phyloP scores from a whole-genome alignment of 805 yeast genomes.

The Blastobotrys mokoenaii region DNA sequence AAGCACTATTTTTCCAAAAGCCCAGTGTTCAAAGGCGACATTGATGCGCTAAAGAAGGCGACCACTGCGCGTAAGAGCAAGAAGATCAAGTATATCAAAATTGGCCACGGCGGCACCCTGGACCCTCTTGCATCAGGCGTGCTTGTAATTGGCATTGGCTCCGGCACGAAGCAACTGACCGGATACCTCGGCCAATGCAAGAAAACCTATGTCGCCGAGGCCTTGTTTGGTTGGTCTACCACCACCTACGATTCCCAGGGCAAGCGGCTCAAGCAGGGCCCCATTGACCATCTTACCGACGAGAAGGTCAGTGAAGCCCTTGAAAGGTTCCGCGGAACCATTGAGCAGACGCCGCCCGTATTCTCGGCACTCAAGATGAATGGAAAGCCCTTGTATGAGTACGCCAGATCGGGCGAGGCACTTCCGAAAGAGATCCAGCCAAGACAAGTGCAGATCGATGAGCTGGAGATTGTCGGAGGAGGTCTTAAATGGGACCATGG shows the following conservation, averaged over 20 bases:
- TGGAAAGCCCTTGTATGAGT: slow-evolving; percentile 89
- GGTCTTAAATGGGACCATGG: slow-evolving; percentile 48
- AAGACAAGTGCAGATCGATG: slow-evolving; percentile 56
- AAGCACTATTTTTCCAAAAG: slow-evolving; percentile 58
- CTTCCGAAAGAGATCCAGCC: slow-evolving; percentile 77
- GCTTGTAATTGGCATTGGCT: slow-evolving; percentile 78
- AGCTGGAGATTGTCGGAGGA: slow-evolving; percentile 45
- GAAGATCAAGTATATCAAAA: slow-evolving; percentile 62
- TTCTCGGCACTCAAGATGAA: slow-evolving; percentile 90
- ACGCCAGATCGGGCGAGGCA: slow-evolving; percentile 81
- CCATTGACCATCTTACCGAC: slow-evolving; percentile 46
- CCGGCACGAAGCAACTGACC: slow-evolving; percentile 77
- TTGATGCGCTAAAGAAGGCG: slow-evolving; percentile 21
- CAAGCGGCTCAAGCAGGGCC: slow-evolving; percentile 53
- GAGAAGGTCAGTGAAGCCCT: slow-evolving; percentile 44
- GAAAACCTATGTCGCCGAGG: slow-evolving; percentile 76
- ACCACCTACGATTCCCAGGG: slow-evolving; percentile 95
- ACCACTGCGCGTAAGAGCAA: slow-evolving; percentile 32
- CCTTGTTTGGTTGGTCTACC: slow-evolving; percentile 81
- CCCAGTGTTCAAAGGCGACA: slow-evolving; percentile 38
- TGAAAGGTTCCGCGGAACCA: slow-evolving; percentile 65
- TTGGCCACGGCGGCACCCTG: slow-evolving; percentile 97
- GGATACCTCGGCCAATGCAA: slow-evolving; percentile 63
- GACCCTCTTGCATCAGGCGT: slow-evolving; percentile 97
- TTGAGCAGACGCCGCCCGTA: slow-evolving; percentile 89